These are phyloP conservation scores for Pisolithus sp. DNA, from an alignment of 768 basidiomycete genomes.

Conservation along the genomic window DNA sequence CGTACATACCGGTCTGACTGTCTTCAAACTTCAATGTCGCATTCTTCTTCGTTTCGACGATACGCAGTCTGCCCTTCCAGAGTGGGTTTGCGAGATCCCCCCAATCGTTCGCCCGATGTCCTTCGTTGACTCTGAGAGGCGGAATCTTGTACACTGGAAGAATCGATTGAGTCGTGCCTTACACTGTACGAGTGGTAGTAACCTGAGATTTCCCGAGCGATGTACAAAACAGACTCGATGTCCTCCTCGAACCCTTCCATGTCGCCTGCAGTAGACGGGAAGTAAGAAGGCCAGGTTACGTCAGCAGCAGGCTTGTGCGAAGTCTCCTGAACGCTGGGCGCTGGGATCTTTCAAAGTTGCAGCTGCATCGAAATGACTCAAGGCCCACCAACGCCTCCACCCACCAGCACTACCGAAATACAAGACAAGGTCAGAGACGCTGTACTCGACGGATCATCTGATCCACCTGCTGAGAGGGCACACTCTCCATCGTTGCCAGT, in stretches of 20 bases:
- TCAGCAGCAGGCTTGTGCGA: too few species aligned
- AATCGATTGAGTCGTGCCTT: conserved; percentile 15
- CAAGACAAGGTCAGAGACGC: conserved; percentile 42
- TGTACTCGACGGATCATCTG: background rate
- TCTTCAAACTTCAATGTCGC: conserved; percentile 80
- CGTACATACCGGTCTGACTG: conserved; percentile 66
- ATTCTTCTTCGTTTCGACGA: conserved; percentile 67
- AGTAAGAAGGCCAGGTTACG: background rate
- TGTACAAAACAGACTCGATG: conserved; percentile 84
- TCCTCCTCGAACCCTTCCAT: conserved; percentile 68
- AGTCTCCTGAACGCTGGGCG: too few species aligned
- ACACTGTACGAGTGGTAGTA: conserved; percentile 17
- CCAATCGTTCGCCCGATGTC: conserved; percentile 91
- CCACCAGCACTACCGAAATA: conserved; percentile 49
- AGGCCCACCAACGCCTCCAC: conserved; percentile 59
- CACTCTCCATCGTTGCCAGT: conserved; percentile 11
- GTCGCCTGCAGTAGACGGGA: background rate
- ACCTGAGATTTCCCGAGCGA: conserved; percentile 91
- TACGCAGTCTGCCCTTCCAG: conserved; percentile 89
- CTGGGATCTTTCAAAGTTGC: too few species aligned
- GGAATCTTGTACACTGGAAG: conserved; percentile 84
- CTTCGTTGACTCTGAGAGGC: conserved; percentile 77
- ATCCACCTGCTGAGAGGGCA: conserved; percentile 6
- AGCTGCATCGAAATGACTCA: conserved; percentile 37
- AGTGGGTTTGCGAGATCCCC: conserved; percentile 76